Percentiles rank a stretch among this genome's conserved stretches.
Evolutionary conservation across 192 early-diverging fungal species (phyloP).

Genomic region (Obelidium mucronatum): DNA sequence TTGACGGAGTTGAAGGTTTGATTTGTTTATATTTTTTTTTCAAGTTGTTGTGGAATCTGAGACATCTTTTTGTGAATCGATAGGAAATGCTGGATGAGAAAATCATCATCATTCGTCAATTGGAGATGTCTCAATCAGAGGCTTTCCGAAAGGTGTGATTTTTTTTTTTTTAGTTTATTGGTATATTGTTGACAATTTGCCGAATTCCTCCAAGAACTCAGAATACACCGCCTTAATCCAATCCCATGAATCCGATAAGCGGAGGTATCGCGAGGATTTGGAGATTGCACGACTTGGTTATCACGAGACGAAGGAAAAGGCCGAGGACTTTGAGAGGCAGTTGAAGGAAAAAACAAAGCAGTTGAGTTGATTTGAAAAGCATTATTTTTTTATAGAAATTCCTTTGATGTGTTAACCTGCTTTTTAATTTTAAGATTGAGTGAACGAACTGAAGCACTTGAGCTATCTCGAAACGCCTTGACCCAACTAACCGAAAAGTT

Average conservation of each 20-base stretch:
- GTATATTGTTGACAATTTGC: too few species aligned
- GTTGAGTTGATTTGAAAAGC: background rate
- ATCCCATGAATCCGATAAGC: slow-evolving; percentile 9
- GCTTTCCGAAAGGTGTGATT: slow-evolving; percentile 17
- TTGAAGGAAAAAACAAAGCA: slow-evolving; percentile 5
- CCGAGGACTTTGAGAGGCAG: background rate
- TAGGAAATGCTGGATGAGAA: slow-evolving; percentile 31
- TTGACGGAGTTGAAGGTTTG: slow-evolving; percentile 11
- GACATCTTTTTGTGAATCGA: background rate
- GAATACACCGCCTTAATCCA: background rate
- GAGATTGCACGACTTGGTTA: background rate
- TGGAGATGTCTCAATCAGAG: slow-evolving; percentile 19
- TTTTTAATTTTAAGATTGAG: background rate
- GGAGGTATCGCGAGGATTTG: background rate
- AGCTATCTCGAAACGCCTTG: background rate
- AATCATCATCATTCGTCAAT: slow-evolving; percentile 13
- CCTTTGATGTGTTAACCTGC: background rate
- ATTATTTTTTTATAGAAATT: background rate
- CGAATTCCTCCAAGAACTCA: slow-evolving; percentile 8
- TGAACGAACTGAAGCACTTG: background rate
- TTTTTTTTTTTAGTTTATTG: too few species aligned
- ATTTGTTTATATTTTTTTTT: background rate
- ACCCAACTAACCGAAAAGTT: slow-evolving; percentile 2
- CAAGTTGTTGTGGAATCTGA: background rate
- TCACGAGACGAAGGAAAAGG: background rate